Conservation (phyloP, 768 basidiomycete genomes). For the Auriscalpium microsporum region DNA sequence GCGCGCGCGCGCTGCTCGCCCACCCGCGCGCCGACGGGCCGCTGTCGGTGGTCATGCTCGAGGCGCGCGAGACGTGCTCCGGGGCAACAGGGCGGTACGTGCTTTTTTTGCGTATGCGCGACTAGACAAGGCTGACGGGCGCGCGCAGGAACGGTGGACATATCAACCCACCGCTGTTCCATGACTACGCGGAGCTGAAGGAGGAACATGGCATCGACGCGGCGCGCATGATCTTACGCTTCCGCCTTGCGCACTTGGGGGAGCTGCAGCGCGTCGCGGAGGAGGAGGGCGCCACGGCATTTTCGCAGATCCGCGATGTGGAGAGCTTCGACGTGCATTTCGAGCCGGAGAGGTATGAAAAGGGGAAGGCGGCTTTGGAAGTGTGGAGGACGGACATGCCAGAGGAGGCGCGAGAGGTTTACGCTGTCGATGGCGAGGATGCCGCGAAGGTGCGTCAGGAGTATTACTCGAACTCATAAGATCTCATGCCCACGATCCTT, state of each 20-base stretch:
- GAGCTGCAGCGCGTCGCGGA: slow-evolving; percentile 40
- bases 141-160: slow-evolving; percentile 59
- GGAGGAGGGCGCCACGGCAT: slow-evolving; percentile 43
- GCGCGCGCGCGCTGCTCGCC: slow-evolving; percentile 47
- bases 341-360: slow-evolving; percentile 30
- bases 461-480: too few relatives aligned
- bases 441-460: slow-evolving; percentile 26
- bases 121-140: not conserved
- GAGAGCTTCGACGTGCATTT: slow-evolving; percentile 53
- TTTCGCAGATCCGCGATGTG: slow-evolving; percentile 50
- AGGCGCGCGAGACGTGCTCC: slow-evolving; percentile 70
- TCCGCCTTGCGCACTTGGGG: slow-evolving; percentile 50
- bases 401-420: slow-evolving; percentile 29
- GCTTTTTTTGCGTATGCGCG: not conserved
- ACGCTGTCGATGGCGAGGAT: slow-evolving; percentile 23
- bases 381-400: slow-evolving; percentile 45
- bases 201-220: slow-evolving; percentile 33
- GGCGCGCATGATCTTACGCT: slow-evolving; percentile 49
- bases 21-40: slow-evolving; percentile 17
- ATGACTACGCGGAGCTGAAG: slow-evolving; percentile 45
- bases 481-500: too few relatives aligned
- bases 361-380: slow-evolving; percentile 35
- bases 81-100: slow-evolving; percentile 67
- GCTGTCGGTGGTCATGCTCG: slow-evolving; percentile 60
- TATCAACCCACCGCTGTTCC: slow-evolving; percentile 49